A percentile compares a stretch with the other conserved stretches of the same genome.
Conservation (phyloP, 2,329 filamentous ascomycete genomes). For the Beauveria sp. region DNA sequence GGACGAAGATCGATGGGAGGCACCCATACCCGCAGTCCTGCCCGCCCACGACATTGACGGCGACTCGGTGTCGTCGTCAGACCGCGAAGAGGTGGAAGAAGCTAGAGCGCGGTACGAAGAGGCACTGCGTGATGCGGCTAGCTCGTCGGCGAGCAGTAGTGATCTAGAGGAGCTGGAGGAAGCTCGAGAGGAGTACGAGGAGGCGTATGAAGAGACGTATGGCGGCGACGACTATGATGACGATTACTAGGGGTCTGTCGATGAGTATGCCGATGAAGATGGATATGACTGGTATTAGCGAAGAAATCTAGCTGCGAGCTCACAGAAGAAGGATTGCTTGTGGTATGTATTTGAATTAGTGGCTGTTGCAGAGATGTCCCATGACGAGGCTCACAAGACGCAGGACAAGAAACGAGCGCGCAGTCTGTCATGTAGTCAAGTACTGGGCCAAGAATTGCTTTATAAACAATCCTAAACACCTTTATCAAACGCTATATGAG, state of each 20-base stretch:
- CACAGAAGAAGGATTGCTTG: background rate
- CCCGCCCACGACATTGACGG: slow-evolving; percentile 29
- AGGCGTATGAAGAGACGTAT: slow-evolving; percentile 40
- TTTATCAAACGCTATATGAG: background rate
- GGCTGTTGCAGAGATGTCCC: background rate
- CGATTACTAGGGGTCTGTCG: background rate
- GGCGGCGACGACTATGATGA: slow-evolving; percentile 14
- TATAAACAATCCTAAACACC: no score
- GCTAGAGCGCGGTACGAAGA: slow-evolving; percentile 37
- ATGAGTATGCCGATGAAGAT: background rate
- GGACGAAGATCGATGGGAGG: background rate
- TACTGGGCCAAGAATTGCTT: no score
- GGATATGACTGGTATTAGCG: background rate
- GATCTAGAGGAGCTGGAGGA: slow-evolving; percentile 45
- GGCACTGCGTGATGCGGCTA: slow-evolving; percentile 29
- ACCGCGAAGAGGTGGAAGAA: slow-evolving; percentile 33
- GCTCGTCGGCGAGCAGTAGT: slow-evolving; percentile 41
- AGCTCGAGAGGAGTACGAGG: slow-evolving; percentile 41
- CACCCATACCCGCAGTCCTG: background rate
- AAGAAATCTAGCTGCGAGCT: background rate
- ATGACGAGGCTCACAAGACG: no score
- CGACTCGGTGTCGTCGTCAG: slow-evolving; percentile 30
- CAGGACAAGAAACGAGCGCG: no score
- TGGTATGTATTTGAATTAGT: background rate
- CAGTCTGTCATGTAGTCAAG: no score